Conservation (phyloP, 306 rosid species). For the Senna tora region DNA sequence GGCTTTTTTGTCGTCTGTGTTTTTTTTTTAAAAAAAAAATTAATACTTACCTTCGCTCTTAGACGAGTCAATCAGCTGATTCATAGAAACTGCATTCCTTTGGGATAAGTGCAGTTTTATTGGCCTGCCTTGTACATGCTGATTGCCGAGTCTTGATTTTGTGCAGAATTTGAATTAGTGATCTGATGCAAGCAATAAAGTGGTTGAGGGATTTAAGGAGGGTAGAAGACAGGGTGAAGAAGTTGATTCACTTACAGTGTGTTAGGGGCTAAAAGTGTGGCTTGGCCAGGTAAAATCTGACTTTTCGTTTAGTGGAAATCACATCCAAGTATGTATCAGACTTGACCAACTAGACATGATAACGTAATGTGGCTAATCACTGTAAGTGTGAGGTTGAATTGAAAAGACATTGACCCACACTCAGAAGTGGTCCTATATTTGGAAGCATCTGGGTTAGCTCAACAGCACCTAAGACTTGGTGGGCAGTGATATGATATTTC, state of each 20-base stretch:
- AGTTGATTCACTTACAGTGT: background rate
- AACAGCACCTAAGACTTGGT: background rate
- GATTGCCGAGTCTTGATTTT: background rate
- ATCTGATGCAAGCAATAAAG: background rate
- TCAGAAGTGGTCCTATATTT: slow-evolving; percentile 13
- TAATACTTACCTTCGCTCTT: background rate
- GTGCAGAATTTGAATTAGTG: background rate
- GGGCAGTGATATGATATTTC: background rate
- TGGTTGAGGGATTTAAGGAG: background rate
- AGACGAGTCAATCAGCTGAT: background rate
- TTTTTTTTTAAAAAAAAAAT: background rate
- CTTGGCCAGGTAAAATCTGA: background rate
- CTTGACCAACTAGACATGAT: slow-evolving; percentile 18
- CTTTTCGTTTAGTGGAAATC: background rate
- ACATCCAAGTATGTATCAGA: background rate
- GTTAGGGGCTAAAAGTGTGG: background rate
- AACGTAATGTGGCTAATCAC: background rate
- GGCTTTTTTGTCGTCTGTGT: background rate
- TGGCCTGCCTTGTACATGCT: background rate
- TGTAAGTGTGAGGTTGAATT: background rate
- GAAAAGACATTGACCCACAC: background rate
- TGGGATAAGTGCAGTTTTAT: background rate
- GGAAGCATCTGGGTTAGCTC: background rate
- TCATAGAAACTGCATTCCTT: background rate
- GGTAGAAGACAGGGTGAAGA: background rate